phyloP scores from a whole-genome alignment of 1,284 basidiomycete genomes.

The Pseudozyma sp. region DNA sequence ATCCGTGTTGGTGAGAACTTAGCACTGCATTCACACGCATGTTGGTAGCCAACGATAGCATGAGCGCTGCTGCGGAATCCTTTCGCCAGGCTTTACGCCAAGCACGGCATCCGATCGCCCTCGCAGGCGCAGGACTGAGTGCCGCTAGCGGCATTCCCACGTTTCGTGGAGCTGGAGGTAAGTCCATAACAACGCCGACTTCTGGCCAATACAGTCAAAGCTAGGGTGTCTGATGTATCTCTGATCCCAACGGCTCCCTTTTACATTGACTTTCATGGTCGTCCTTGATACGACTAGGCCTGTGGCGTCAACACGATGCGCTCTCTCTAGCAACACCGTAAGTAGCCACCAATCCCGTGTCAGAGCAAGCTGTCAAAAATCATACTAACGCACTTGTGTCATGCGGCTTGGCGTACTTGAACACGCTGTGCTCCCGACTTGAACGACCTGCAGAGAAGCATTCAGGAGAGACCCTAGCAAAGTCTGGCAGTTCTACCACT shows the following conservation, averaged over 20 bases:
- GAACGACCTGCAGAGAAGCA: constrained; percentile 68
- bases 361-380: not conserved
- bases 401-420: too few relatives aligned
- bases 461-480: constrained; percentile 74
- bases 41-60: constrained; percentile 16
- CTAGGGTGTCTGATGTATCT: not conserved
- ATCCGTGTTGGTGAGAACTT: not conserved
- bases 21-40: constrained; percentile 5
- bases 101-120: constrained; percentile 73
- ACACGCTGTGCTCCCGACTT: not conserved
- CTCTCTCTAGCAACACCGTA: constrained; percentile 74
- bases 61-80: constrained; percentile 24
- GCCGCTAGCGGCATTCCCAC: constrained; percentile 74
- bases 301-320: constrained; percentile 76
- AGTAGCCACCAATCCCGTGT: constrained; percentile 13
- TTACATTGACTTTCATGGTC: not conserved
- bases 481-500: constrained; percentile 78
- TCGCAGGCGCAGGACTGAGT: constrained; percentile 77
- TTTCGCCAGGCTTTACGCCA: constrained; percentile 67
- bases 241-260: too few relatives aligned
- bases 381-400: too few relatives aligned
- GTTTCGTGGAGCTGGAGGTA: constrained; percentile 74
- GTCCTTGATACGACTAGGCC: constrained; percentile 49
- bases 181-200: not conserved
- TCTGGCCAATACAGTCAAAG: not conserved